Base-by-base conservation (phyloP, 1,284 basidiomycete species). In the Entoloma clypeatum region DNA sequence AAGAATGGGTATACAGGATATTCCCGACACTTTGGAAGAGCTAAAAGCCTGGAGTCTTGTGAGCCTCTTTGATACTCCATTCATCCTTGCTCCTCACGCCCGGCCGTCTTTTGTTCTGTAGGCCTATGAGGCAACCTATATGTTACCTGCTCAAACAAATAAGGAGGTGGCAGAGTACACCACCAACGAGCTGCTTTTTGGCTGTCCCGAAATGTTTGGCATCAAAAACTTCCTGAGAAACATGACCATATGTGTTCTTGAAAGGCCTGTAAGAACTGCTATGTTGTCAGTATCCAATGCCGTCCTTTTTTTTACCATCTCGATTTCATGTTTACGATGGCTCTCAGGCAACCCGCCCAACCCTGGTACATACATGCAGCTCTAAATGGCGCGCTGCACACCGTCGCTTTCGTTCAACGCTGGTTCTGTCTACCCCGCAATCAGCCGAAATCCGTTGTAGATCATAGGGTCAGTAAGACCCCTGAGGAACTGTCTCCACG, bases 1-100 rank as follows among this genome's bases (percentile, higher is more conserved):
- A 26, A 56, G 61, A 23, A 68, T 71, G 68, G 55, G 60, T 3
- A 71, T 75, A 25, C 49, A 59, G 25, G 64, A 69, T 45, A 68
- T 75, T 25, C 71, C 70, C 4, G 57, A 58, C 4, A 65, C 58
- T 4, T 31, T 64, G 8, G 61, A 67, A 11, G 65, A 53, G 4
- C 51, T 73, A 31, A 45, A 50, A 8, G 52, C 51, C 9, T 74
- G 69, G 69, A 48, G 57, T 23, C 35, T 47, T 49, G 66, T 68
- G 30, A 7, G 55, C 51, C n/a, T 17, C 16, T 11, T 1, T 8
- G 14, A 7, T 17, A 14, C 26, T 28, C 6, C 8, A 11, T 36
- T 21, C 38, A 11, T 14, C 27, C 17, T 16, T 14, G n/a, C 7
- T 29, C 21, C 22, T 23, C 27, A 3, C 6, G n/a, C 26, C 11